These are phyloP conservation scores for Amaranthus palmeri DNA, from an alignment of 148 eudicot genomes.

Conservation along the genomic window DNA sequence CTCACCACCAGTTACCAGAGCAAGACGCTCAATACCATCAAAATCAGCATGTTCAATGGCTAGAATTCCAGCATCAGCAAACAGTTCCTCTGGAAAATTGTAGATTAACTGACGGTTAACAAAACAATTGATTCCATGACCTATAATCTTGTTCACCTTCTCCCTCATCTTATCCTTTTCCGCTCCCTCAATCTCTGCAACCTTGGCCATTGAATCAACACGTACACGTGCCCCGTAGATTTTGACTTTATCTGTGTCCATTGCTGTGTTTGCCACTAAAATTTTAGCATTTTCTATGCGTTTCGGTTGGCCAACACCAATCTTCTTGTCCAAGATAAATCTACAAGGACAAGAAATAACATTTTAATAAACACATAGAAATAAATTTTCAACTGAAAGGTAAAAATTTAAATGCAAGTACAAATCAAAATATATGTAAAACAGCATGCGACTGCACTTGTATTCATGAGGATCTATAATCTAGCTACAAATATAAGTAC, in stretches of 20 bases:
- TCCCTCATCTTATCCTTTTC: constrained; percentile 99
- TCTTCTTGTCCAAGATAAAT: constrained; percentile 94
- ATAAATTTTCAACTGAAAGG: too few species aligned
- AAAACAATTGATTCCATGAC: constrained; percentile 93
- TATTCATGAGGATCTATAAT: too few species aligned
- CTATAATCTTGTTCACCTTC: constrained; percentile 87
- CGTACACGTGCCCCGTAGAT: constrained; percentile 98
- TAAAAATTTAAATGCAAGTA: too few species aligned
- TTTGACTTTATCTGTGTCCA: constrained; percentile 99
- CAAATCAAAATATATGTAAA: too few species aligned
- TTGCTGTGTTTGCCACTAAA: constrained; percentile 95
- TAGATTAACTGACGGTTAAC: constrained; percentile 90
- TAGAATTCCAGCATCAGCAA: constrained; percentile 98
- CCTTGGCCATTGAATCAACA: constrained; percentile 97
- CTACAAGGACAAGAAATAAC: constrained; percentile 35
- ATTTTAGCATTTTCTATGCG: constrained; percentile 98
- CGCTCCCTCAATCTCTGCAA: constrained; percentile 93
- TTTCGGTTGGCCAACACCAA: constrained; percentile 96
- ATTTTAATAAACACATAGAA: too few species aligned
- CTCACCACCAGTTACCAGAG: constrained; percentile 95
- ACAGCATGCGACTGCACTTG: too few species aligned
- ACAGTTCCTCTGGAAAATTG: constrained; percentile 96
- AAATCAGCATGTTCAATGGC: constrained; percentile 99
- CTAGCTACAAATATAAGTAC: too few species aligned
- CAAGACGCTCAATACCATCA: constrained; percentile 97